phyloP scores from a whole-genome alignment of 202 grass and related monocot species.

The Schoenoplectus tabernaemontani region DNA sequence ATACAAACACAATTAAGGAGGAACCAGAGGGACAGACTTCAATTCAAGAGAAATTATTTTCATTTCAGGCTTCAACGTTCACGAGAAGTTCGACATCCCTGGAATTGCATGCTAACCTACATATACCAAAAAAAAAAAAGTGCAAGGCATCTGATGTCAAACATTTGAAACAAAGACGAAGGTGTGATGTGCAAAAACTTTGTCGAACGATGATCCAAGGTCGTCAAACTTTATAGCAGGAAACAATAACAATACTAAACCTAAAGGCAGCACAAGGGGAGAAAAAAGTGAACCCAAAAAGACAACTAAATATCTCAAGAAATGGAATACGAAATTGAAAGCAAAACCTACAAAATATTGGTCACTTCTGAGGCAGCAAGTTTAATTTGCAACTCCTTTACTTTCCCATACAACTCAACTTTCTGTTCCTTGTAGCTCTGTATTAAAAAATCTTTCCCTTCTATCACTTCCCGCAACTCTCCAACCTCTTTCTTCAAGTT shows the following conservation, averaged over 20 bases:
- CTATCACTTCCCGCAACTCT: slow-evolving; percentile 74
- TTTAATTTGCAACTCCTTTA: slow-evolving; percentile 63
- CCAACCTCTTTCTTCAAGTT: slow-evolving; percentile 53
- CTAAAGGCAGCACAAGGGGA: not conserved
- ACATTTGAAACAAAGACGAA: not conserved
- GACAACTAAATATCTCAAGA: not conserved
- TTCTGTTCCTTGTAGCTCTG: slow-evolving; percentile 89
- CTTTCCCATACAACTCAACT: slow-evolving; percentile 54
- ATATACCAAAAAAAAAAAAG: not conserved
- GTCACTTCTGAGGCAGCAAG: slow-evolving; percentile 50
- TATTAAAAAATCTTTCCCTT: slow-evolving; percentile 76
- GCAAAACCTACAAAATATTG: slow-evolving; percentile 60
- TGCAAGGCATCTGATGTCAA: too few species aligned
- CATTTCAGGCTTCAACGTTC: not conserved
- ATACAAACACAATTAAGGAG: not conserved
- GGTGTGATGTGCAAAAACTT: not conserved
- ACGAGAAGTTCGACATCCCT: not conserved
- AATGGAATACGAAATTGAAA: slow-evolving; percentile 3
- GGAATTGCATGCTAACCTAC: not conserved
- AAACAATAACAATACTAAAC: not conserved
- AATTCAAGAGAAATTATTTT: not conserved
- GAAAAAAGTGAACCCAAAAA: slow-evolving; percentile 29
- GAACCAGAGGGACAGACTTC: not conserved
- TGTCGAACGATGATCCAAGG: not conserved
- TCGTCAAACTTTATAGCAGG: not conserved